Evolutionary conservation across 179 eudicot species (phyloP), one percentile per base, ranked within the genome.

Genomic region (Vitellaria paradoxa): DNA sequence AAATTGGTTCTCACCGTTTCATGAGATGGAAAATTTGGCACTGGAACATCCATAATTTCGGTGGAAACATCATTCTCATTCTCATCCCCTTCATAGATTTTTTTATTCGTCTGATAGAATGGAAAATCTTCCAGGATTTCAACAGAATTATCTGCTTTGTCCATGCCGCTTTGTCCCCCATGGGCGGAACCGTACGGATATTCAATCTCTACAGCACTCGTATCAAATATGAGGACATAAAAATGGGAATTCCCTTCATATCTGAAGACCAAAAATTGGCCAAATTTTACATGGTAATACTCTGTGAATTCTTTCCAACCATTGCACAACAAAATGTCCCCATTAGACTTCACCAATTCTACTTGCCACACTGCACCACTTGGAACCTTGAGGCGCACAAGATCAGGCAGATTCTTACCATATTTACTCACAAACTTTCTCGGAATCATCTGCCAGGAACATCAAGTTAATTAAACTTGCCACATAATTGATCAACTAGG

Each of bases 261-360:
- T 17, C 65, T 74, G 70, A 89, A 91, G 50, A 87, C 40, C 57
- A 91, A 63, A 56, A 87, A 65, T 59, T 91, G 80, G 5, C 83
- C 82, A 24, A 52, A 53, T 9, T 47, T 1, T 46, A 91, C 61
- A 11, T 87, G 82, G 75, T 85, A 82, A 67, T 76, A 80, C 13
- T 78, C 68, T 37, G 66, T 84, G 63, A 91, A 87, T 59, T 86
- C 72, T 26, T 77, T 65, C 92, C 89, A 91, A 8, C 96, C 96
- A 12, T 86, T 61, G 23, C 76, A 56, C 0, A 91, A 55, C 87
- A 82, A 87, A 76, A 42, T 78, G 26, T 68, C 77, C 2, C 56
- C 85, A 4, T 80, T 20, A 68, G 64, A 77, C 18, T 26, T 78
- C 47, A 53, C 46, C 74, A 89, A 18, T 21, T 85, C 63, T 0